Conservation (phyloP, 2,329 filamentous ascomycete species). For the Alternaria arbusti region DNA sequence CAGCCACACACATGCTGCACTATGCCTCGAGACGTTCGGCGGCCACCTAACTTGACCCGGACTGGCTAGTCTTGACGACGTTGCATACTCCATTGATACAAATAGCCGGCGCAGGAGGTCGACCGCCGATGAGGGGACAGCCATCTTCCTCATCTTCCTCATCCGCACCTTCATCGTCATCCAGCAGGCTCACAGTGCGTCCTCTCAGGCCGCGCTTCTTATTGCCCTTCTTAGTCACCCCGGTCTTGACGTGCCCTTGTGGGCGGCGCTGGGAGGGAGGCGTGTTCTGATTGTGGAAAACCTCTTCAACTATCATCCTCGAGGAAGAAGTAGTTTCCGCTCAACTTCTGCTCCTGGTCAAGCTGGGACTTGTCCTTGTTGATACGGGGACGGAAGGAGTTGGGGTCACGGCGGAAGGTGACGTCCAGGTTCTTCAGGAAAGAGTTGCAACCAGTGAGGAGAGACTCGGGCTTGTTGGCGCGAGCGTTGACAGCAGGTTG, state of each 20-base stretch:
- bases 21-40: constrained; percentile 9
- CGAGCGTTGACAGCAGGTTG: constrained; percentile 86
- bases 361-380: constrained; percentile 97
- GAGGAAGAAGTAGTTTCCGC: constrained; percentile 97
- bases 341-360: constrained; percentile 95
- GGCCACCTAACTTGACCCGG: constrained; percentile 65
- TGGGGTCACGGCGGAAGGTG: constrained; percentile 97
- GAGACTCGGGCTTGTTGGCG: constrained; percentile 87
- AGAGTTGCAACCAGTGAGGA: constrained; percentile 93
- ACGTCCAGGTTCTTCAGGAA: constrained; percentile 98
- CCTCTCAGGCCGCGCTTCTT: constrained; percentile 43
- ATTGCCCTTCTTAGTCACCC: constrained; percentile 45
- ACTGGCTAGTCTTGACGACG: constrained; percentile 7
- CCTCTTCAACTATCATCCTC: constrained; percentile 81
- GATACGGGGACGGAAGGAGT: constrained; percentile 95
- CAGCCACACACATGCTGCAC: not conserved
- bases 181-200: constrained; percentile 47
- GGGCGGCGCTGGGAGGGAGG: constrained; percentile 42
- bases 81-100: not conserved
- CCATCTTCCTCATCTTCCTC: constrained; percentile 71
- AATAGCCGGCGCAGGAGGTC: constrained; percentile 63
- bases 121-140: constrained; percentile 63
- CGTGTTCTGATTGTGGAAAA: constrained; percentile 58
- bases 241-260: constrained; percentile 51
- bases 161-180: constrained; percentile 62